Conservation (phyloP, 306 rosid genomes). For the Chamaecrista fasciculata region DNA sequence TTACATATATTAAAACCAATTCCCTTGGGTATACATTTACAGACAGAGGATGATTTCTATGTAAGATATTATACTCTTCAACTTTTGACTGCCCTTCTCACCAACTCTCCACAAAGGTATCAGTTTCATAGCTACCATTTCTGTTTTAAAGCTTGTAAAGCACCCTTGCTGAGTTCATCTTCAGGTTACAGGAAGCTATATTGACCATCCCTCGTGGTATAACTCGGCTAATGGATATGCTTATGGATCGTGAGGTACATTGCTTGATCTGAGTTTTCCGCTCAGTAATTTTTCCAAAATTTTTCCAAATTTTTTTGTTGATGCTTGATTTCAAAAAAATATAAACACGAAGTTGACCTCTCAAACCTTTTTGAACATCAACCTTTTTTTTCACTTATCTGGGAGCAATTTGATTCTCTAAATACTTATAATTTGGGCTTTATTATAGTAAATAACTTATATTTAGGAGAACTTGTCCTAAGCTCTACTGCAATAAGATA, state of each 20-base stretch:
- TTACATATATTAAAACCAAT: conserved; percentile 4
- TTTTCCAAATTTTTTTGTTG: too few species aligned
- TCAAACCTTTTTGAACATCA: neutral
- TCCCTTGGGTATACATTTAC: conserved; percentile 36
- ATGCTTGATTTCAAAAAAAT: conserved; percentile 5
- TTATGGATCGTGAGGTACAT: conserved; percentile 94
- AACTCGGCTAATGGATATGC: conserved; percentile 96
- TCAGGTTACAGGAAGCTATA: conserved; percentile 95
- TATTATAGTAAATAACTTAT: neutral
- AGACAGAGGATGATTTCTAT: conserved; percentile 96
- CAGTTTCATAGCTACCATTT: conserved; percentile 28
- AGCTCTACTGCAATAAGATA: neutral
- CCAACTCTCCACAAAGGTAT: conserved; percentile 85
- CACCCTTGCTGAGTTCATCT: conserved; percentile 44
- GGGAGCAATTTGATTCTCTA: neutral
- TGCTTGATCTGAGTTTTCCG: conserved; percentile 19
- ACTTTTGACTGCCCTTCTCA: conserved; percentile 84
- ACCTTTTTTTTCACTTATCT: conserved; percentile 15
- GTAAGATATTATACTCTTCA: conserved; percentile 93
- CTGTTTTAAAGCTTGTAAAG: conserved; percentile 21
- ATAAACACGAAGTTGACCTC: too few species aligned
- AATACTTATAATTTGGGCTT: neutral
- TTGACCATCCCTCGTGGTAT: conserved; percentile 89
- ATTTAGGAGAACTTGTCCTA: neutral
- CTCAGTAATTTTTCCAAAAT: conserved; percentile 14